phyloP scores from a whole-genome alignment of 1,139 yeast genomes.

The Meyerozyma carpophila region DNA sequence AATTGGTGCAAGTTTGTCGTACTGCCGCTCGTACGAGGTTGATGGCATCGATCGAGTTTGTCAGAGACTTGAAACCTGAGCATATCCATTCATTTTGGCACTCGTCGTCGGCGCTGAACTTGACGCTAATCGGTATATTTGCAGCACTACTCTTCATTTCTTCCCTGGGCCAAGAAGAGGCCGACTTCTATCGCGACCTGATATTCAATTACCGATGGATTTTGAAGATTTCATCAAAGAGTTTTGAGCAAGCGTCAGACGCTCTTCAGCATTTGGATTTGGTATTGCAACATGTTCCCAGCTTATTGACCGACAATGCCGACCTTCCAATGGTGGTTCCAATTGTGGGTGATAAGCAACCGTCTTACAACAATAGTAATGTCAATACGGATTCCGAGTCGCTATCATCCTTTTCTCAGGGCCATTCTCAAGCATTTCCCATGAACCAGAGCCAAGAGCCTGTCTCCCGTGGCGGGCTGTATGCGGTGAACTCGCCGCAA shows the following conservation, averaged over 20 bases:
- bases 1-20: constrained; percentile 64
- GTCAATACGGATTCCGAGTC: constrained; percentile 4
- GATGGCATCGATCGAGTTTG: constrained; percentile 76
- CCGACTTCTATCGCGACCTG: constrained; percentile 57
- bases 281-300: constrained; percentile 62
- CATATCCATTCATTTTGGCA: constrained; percentile 89
- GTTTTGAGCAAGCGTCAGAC: constrained; percentile 68
- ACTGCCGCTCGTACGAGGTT: constrained; percentile 80
- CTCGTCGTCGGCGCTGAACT: constrained; percentile 69
- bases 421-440: background rate
- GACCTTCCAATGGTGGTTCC: constrained; percentile 39
- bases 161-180: constrained; percentile 55
- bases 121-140: constrained; percentile 80
- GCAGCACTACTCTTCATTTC: constrained; percentile 73
- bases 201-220: constrained; percentile 73
- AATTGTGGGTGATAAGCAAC: constrained; percentile 21
- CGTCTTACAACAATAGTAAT: constrained; percentile 3
- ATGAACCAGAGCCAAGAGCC: constrained; percentile 2
- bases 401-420: constrained; percentile 2
- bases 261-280: constrained; percentile 67
- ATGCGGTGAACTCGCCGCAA: constrained; percentile 23
- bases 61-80: constrained; percentile 68
- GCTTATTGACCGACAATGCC: constrained; percentile 44
- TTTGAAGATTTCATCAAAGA: constrained; percentile 64
- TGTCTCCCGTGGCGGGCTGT: constrained; percentile 11